Conservation (phyloP, 495 filamentous ascomycete species). For the Podospora pseudopauciseta region DNA sequence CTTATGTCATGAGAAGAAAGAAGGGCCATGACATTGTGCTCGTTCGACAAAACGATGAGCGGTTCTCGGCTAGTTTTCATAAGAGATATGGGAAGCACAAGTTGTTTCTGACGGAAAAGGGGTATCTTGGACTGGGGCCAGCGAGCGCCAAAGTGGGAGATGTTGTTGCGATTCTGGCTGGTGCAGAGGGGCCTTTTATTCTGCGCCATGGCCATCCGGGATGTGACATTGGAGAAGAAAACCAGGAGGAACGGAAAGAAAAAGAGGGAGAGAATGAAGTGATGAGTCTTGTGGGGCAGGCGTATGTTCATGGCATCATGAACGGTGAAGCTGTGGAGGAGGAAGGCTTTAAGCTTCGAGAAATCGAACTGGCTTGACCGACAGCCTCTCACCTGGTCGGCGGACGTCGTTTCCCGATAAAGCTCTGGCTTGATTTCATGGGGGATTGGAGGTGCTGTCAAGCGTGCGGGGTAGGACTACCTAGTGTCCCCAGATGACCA, state of each 20-base stretch:
- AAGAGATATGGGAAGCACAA: constrained; percentile 12
- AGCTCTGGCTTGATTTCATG: not conserved
- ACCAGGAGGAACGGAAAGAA: not conserved
- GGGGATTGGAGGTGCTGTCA: not conserved
- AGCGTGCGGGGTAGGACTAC: not conserved
- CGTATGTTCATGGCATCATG: constrained; percentile 17
- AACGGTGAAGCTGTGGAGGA: constrained; percentile 2
- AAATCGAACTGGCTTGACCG: not conserved
- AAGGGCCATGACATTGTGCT: not conserved
- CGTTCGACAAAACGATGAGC: not conserved
- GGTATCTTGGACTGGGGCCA: constrained; percentile 11
- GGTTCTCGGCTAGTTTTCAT: constrained; percentile 7
- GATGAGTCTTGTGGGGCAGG: constrained; percentile 10
- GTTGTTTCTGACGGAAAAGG: constrained; percentile 15
- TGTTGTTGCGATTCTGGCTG: constrained; percentile 8
- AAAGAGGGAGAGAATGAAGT: not conserved
- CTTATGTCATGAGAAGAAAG: constrained; percentile 11
- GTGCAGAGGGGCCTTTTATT: constrained; percentile 11
- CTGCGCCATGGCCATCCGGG: not conserved
- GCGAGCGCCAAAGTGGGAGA: constrained; percentile 6
- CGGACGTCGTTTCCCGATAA: constrained; percentile 2
- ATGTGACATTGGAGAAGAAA: not conserved
- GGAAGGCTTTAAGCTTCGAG: constrained; percentile 4
- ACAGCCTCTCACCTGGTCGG: not conserved
- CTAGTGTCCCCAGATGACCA: not conserved